A percentile compares a stretch with the other conserved stretches of the same genome.
Conservation (phyloP, 2,329 filamentous ascomycete genomes). For the Xylaria hypoxylon region DNA sequence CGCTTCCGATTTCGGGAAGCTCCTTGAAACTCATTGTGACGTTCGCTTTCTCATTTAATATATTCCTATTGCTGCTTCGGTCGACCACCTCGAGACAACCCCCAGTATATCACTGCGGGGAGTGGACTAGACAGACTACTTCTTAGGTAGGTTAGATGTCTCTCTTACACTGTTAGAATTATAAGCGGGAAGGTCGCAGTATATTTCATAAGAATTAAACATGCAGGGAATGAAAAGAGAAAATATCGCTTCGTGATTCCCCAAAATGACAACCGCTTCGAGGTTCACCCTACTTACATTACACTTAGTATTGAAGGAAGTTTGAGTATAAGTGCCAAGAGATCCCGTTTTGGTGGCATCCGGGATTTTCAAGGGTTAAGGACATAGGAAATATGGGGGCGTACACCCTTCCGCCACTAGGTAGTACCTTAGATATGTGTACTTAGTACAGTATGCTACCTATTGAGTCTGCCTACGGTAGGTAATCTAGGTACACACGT, state of each 20-base stretch:
- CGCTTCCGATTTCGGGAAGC: conserved; percentile 42
- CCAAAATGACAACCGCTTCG: background rate
- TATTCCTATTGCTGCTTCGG: background rate
- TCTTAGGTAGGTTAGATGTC: background rate
- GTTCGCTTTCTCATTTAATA: background rate
- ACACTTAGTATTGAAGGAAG: background rate
- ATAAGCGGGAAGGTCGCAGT: background rate
- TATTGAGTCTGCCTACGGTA: too few species aligned
- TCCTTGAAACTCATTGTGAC: conserved; percentile 38
- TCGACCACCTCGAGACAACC: background rate
- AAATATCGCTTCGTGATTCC: background rate
- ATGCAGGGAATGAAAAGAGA: background rate
- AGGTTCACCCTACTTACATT: background rate
- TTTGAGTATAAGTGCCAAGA: conserved; percentile 13
- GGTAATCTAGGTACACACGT: too few species aligned
- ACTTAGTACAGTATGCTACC: too few species aligned
- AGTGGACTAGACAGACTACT: background rate
- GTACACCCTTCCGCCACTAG: too few species aligned
- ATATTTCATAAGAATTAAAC: background rate
- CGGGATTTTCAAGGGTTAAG: conserved; percentile 29
- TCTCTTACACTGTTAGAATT: background rate
- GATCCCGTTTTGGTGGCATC: conserved; percentile 18
- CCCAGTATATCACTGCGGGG: background rate
- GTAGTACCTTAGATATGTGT: too few species aligned
- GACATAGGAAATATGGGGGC: background rate